Percentiles rank a stretch among this genome's conserved stretches.
phyloP scores from a whole-genome alignment of 192 early-diverging fungal genomes.

The Geranomyces michiganensis region DNA sequence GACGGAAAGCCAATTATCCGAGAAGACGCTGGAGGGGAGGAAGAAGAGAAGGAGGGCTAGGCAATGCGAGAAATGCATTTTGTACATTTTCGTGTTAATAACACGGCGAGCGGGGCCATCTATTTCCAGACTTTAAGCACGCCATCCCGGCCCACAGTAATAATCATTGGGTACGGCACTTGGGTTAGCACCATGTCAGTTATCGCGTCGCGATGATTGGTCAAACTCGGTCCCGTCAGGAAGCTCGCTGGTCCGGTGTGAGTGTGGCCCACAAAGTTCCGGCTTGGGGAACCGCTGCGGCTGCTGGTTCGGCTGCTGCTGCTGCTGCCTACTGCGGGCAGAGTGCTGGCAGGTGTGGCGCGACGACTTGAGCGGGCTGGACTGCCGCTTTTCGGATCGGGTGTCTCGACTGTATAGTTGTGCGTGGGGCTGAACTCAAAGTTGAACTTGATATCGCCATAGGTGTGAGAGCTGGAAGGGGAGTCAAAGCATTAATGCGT shows the following conservation, averaged over 20 bases:
- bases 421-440: constrained; percentile 57
- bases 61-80: too few species aligned
- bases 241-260: neutral
- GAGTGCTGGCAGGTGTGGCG: neutral
- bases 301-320: neutral
- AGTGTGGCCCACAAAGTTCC: neutral
- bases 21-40: constrained; percentile 31
- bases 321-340: neutral
- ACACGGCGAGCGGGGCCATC: neutral
- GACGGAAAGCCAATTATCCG: constrained; percentile 60
- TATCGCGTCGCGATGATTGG: constrained; percentile 74
- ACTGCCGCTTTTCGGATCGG: constrained; percentile 3
- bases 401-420: constrained; percentile 14
- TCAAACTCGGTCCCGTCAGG: constrained; percentile 40
- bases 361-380: constrained; percentile 17
- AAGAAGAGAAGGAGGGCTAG: constrained; percentile 10
- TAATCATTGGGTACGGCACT: constrained; percentile 74
- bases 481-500: neutral
- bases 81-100: too few species aligned
- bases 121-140: constrained; percentile 63
- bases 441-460: constrained; percentile 59
- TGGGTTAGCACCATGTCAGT: constrained; percentile 69
- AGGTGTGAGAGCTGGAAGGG: constrained; percentile 53
- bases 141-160: constrained; percentile 75
- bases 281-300: neutral